Base-by-base conservation (phyloP, 805 yeast genomes). In the Jamesozyma piceae region DNA sequence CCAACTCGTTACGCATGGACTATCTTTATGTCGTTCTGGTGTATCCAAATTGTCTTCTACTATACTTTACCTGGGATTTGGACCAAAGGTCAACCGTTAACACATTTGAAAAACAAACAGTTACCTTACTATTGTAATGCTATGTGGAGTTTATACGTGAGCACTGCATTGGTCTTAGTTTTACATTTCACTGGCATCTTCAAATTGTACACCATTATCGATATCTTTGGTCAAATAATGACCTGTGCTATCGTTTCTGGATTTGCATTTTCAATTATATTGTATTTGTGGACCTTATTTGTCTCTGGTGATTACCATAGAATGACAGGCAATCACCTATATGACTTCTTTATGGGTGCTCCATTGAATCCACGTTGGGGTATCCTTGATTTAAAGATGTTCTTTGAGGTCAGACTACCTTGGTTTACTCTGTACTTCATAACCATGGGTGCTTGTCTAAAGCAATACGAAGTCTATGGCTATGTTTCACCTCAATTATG, bases 301-400 rank as follows among this genome's bases (percentile, higher is more conserved):
- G 68, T 82, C 42, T 71, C 84, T 42, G 78, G 78, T 45, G 95
- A 86, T 57, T 86, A 83, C 63, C 90, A 86, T 62, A 73, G 92
- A 49, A 78, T 90, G 90, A 80, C 97, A 8, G 97, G 97, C 19
- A 86, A 83, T 64, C 82, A 75, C 56, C 64, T 92, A 51, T 90
- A 88, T 59, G 98, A 92, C 64, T 71, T 87, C 57, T 92, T 92
- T 69, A 80, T 92, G 94, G 98, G 98, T 38, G 96, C 96, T 14
- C 95, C 97, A 34, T 75, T 92, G 62, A 92, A 92, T 65, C 98
- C 98, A 49, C 75, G 98, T 62, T 72, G 90, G 59, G 97, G 97
- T 34, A 81, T 80, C 53, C 73, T 90, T 54, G 98, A 92, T 66
- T 71, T 87, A 63, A 92, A 92, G 72, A 87, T 92, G 95, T 92